A percentile compares a stretch with the other conserved stretches of the same genome.
These are phyloP conservation scores for Mycena galericulata DNA, from an alignment of 768 basidiomycete genomes.

Conservation along the genomic window DNA sequence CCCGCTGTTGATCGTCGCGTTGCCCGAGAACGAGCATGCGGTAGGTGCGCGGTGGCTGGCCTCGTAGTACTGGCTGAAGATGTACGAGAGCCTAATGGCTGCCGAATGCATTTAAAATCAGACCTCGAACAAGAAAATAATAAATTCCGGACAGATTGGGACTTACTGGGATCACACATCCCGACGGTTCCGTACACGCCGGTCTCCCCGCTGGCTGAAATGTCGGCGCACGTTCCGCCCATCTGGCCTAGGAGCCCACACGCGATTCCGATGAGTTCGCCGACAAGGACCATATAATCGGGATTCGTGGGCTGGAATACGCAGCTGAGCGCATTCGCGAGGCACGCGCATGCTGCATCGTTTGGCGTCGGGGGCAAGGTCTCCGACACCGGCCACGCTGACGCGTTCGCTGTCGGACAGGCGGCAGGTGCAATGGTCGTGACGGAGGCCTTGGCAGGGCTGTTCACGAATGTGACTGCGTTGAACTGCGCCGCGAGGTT, in stretches of 20 bases:
- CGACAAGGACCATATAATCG: slow-evolving; percentile 72
- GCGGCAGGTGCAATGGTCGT: slow-evolving; percentile 64
- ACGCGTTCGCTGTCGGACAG: slow-evolving; percentile 70
- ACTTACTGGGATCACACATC: slow-evolving; percentile 83
- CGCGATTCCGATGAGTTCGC: slow-evolving; percentile 71
- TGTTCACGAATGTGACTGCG: slow-evolving; percentile 61
- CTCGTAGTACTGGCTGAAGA: slow-evolving; percentile 33
- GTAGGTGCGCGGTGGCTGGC: neutral
- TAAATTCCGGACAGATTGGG: neutral
- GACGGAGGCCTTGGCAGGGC: slow-evolving; percentile 59
- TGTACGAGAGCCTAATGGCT: slow-evolving; percentile 31
- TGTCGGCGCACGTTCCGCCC: slow-evolving; percentile 74
- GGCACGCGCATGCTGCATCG: slow-evolving; percentile 80
- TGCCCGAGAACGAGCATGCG: slow-evolving; percentile 32
- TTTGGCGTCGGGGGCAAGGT: slow-evolving; percentile 90
- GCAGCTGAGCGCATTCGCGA: slow-evolving; percentile 78
- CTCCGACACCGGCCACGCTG: slow-evolving; percentile 71
- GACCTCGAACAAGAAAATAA: neutral
- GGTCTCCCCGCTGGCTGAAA: slow-evolving; percentile 76
- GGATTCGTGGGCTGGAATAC: slow-evolving; percentile 73
- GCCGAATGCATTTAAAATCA: neutral
- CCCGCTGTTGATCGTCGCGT: slow-evolving; percentile 29
- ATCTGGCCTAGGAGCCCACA: slow-evolving; percentile 79
- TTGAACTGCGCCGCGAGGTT: slow-evolving; percentile 73
- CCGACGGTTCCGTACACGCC: slow-evolving; percentile 85